These are phyloP conservation scores for Ascochyta fabae DNA, from an alignment of 2,329 filamentous ascomycete species.

Conservation along the genomic window DNA sequence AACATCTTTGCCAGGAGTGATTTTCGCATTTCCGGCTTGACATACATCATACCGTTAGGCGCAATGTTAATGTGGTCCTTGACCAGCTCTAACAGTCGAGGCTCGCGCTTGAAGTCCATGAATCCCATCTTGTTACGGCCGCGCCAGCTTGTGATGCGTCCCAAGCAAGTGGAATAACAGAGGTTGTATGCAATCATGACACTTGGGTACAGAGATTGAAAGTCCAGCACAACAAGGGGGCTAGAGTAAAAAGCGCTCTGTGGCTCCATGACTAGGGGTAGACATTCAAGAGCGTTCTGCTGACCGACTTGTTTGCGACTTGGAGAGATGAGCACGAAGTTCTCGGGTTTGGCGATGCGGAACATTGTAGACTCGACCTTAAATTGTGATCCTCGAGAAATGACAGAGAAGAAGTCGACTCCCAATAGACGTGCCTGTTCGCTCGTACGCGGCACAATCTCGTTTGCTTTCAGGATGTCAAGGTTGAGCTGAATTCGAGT, in stretches of 20 bases:
- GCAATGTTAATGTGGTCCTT: conserved; percentile 89
- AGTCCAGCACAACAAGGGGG: conserved; percentile 89
- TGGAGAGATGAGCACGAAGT: conserved; percentile 87
- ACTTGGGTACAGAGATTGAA: conserved; percentile 94
- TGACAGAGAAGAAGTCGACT: conserved; percentile 96
- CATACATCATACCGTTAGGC: conserved; percentile 97
- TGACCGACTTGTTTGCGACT: conserved; percentile 89
- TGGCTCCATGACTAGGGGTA: conserved; percentile 96
- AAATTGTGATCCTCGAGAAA: conserved; percentile 93
- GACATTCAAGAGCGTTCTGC: conserved; percentile 92
- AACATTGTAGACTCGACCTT: conserved; percentile 99
- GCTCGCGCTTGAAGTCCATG: conserved; percentile 79
- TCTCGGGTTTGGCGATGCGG: conserved; percentile 95
- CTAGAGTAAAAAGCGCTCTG: conserved; percentile 93
- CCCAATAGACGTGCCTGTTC: conserved; percentile 93
- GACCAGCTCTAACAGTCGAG: conserved; percentile 76
- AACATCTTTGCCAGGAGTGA: conserved; percentile 96
- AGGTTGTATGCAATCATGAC: conserved; percentile 99
- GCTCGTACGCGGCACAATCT: conserved; percentile 85
- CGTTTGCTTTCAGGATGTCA: conserved; percentile 90
- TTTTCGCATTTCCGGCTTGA: conserved; percentile 82
- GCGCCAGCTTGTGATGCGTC: conserved; percentile 85
- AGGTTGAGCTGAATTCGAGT: conserved; percentile 79
- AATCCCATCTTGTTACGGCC: conserved; percentile 95
- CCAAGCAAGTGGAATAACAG: conserved; percentile 96